A percentile compares a stretch with the other conserved stretches of the same genome.
These are phyloP conservation scores for Coniferiporia weirii DNA, from an alignment of 1,284 basidiomycete genomes.

Conservation along the genomic window DNA sequence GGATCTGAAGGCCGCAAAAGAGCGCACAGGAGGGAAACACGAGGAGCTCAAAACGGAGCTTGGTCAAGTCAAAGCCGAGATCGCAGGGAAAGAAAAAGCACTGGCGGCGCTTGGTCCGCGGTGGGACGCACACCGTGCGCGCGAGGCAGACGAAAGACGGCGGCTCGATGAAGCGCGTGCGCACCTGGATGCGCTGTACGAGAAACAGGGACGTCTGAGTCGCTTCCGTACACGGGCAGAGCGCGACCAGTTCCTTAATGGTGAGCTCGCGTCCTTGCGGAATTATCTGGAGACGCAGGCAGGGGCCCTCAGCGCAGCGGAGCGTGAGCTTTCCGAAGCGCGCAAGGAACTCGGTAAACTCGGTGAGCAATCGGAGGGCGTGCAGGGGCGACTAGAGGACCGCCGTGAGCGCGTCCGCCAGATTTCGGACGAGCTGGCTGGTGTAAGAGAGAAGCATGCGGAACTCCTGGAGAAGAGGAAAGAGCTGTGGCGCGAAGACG, in stretches of 20 bases:
- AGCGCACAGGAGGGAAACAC: constrained; percentile 57
- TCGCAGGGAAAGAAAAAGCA: constrained; percentile 57
- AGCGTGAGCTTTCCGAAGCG: constrained; percentile 42
- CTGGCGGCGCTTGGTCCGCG: constrained; percentile 61
- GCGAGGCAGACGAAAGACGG: constrained; percentile 64
- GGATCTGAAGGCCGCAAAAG: constrained; percentile 67
- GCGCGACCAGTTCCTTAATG: constrained; percentile 72
- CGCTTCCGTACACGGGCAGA: constrained; percentile 83
- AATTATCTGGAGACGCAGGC: constrained; percentile 49
- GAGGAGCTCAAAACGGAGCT: constrained; percentile 68
- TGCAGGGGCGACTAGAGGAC: constrained; percentile 71
- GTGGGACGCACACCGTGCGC: constrained; percentile 53
- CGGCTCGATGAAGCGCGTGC: constrained; percentile 71
- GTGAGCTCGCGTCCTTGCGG: constrained; percentile 69
- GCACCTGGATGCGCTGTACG: constrained; percentile 67
- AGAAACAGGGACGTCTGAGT: constrained; percentile 83
- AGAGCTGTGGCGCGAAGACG: constrained; percentile 94
- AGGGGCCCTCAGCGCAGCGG: constrained; percentile 43
- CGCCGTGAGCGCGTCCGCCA: constrained; percentile 66
- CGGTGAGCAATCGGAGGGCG: constrained; percentile 53
- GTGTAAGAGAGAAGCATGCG: constrained; percentile 67
- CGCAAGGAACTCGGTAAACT: constrained; percentile 48
- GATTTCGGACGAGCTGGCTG: constrained; percentile 59
- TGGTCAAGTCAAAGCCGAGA: constrained; percentile 49
- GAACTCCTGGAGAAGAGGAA: constrained; percentile 79